Percentiles rank a stretch among this genome's conserved stretches.
These are phyloP conservation scores for Barnettozyma populi DNA, from an alignment of 805 yeast genomes.

Conservation along the genomic window DNA sequence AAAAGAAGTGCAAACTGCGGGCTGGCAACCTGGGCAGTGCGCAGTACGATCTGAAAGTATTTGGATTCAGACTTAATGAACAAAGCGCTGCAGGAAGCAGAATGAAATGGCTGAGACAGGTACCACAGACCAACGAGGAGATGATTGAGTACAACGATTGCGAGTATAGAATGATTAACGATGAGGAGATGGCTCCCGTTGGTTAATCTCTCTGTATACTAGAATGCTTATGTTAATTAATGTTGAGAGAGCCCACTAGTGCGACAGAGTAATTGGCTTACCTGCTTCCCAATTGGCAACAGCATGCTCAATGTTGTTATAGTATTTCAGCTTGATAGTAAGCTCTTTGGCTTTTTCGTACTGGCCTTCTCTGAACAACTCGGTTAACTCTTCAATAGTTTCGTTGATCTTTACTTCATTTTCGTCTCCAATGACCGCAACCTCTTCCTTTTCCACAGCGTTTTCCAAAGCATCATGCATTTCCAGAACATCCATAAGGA, in stretches of 20 bases:
- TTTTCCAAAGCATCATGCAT: constrained; percentile 79
- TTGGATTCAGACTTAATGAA: constrained; percentile 82
- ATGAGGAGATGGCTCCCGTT: constrained; percentile 17
- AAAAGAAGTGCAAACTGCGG: constrained; percentile 60
- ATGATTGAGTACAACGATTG: constrained; percentile 57
- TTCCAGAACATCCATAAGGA: constrained; percentile 74
- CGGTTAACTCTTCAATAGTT: constrained; percentile 40
- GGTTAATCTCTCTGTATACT: not conserved
- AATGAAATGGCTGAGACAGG: constrained; percentile 88
- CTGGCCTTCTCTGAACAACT: constrained; percentile 40
- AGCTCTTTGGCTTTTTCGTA: constrained; percentile 57
- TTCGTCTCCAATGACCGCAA: constrained; percentile 44
- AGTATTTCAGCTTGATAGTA: constrained; percentile 73
- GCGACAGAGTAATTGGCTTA: constrained; percentile 58
- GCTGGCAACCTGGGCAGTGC: constrained; percentile 27
- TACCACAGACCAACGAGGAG: constrained; percentile 61
- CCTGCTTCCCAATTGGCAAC: constrained; percentile 77
- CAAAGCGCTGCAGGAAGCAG: constrained; percentile 79
- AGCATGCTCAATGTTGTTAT: constrained; percentile 72
- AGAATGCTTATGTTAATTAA: not conserved
- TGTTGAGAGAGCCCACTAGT: constrained; percentile 29
- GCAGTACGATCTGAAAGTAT: constrained; percentile 65
- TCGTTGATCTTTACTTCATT: constrained; percentile 51
- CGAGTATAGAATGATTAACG: constrained; percentile 53
- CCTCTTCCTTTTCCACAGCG: constrained; percentile 53